phyloP scores from a whole-genome alignment of 805 yeast species.

The Metschnikowia similis region DNA sequence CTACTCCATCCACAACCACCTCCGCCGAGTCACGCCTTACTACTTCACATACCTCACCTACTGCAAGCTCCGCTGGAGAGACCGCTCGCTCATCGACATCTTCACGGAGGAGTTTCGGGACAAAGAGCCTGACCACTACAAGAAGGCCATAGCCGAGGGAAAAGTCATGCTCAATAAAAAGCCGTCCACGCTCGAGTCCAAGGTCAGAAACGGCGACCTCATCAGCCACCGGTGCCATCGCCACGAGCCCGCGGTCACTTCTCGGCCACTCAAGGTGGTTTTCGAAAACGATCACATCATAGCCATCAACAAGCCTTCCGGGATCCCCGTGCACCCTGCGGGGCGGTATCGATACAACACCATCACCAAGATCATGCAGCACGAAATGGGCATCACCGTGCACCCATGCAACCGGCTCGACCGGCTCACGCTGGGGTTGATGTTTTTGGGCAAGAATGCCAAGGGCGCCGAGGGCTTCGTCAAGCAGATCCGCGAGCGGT shows the following conservation, averaged over 20 bases:
- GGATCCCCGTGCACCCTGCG: conserved; percentile 94
- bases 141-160: conserved; percentile 49
- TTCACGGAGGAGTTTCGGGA: conserved; percentile 85
- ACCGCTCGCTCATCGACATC: conserved; percentile 71
- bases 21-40: conserved; percentile 79
- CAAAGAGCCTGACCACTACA: conserved; percentile 62
- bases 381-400: conserved; percentile 60
- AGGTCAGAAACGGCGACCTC: conserved; percentile 76
- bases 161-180: conserved; percentile 68
- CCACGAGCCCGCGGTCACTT: conserved; percentile 83
- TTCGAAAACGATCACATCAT: conserved; percentile 70
- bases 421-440: conserved; percentile 84
- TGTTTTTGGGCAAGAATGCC: conserved; percentile 84
- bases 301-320: conserved; percentile 90
- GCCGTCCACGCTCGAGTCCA: conserved; percentile 58
- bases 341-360: conserved; percentile 78
- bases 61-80: conserved; percentile 91
- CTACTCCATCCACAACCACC: conserved; percentile 53
- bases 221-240: conserved; percentile 77
- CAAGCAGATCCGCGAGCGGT: conserved; percentile 65
- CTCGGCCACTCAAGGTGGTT: conserved; percentile 59
- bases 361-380: conserved; percentile 70
- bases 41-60: conserved; percentile 85
- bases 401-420: conserved; percentile 87
- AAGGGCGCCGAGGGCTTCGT: conserved; percentile 74